phyloP scores from a whole-genome alignment of 2,329 filamentous ascomycete genomes.

The Diplodia sapinea region DNA sequence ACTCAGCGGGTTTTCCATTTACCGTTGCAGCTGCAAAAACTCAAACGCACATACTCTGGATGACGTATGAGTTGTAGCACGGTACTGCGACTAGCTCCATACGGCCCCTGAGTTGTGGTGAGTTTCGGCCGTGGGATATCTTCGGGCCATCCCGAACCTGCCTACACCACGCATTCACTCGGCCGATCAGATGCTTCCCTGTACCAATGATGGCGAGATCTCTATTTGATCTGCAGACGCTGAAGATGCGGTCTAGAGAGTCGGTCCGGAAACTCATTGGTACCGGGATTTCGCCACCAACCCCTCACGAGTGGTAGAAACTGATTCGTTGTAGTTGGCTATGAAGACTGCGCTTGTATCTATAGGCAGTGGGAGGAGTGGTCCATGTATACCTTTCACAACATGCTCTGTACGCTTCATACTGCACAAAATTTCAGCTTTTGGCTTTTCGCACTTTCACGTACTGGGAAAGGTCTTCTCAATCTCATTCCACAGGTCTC shows the following conservation, averaged over 20 bases:
- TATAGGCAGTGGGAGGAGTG: too few species aligned
- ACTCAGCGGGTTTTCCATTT: background rate
- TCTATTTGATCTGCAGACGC: background rate
- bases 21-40: background rate
- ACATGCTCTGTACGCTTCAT: too few species aligned
- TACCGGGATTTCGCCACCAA: too few species aligned
- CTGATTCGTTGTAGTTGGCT: too few species aligned
- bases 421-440: too few species aligned
- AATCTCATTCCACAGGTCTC: too few species aligned
- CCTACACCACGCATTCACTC: background rate
- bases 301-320: too few species aligned
- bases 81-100: background rate
- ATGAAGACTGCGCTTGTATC: too few species aligned
- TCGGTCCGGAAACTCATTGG: background rate
- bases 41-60: background rate
- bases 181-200: background rate
- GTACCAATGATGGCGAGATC: background rate
- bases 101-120: background rate
- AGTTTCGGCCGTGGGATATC: constrained; percentile 17
- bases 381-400: too few species aligned
- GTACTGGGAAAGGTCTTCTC: too few species aligned
- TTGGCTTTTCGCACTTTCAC: too few species aligned
- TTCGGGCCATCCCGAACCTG: background rate
- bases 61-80: background rate
- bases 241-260: background rate